Conservation (phyloP, 805 yeast species). For the Candida maesae region DNA sequence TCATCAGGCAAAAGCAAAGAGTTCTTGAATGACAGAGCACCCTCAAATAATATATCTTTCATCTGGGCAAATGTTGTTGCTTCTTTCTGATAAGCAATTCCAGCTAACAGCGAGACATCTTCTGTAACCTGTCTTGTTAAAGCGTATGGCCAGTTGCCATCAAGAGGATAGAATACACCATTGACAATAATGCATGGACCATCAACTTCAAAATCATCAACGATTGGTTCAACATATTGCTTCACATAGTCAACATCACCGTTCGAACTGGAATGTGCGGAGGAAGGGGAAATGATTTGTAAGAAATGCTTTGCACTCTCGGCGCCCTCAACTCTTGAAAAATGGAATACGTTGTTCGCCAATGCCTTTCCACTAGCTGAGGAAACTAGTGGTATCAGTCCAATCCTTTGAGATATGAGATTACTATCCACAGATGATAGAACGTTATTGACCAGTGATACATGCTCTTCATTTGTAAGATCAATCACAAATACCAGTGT, state of each 20-base stretch:
- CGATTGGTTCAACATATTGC: slow-evolving; percentile 25
- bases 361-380: slow-evolving; percentile 17
- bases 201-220: slow-evolving; percentile 37
- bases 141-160: slow-evolving; percentile 50
- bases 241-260: slow-evolving; percentile 22
- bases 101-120: slow-evolving; percentile 40
- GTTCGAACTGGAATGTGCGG: no score
- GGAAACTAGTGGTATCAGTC: slow-evolving; percentile 61
- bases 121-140: slow-evolving; percentile 48
- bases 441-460: slow-evolving; percentile 46
- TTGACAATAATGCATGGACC: slow-evolving; percentile 60
- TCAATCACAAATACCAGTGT: slow-evolving; percentile 68
- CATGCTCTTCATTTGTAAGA: slow-evolving; percentile 48
- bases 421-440: slow-evolving; percentile 47
- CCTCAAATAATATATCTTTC: slow-evolving; percentile 38
- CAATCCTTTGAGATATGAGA: slow-evolving; percentile 75
- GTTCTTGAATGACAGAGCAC: slow-evolving; percentile 43
- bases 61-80: slow-evolving; percentile 28
- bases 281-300: no score
- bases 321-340: slow-evolving; percentile 13
- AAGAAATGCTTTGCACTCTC: slow-evolving; percentile 13
- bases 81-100: slow-evolving; percentile 26
- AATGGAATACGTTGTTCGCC: slow-evolving; percentile 21
- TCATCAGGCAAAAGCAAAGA: slow-evolving; percentile 48
- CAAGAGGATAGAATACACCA: slow-evolving; percentile 61